These are phyloP conservation scores for Herpetomonas samuelpessoai DNA, from an alignment of 208 protist genomes.

Conservation along the genomic window DNA sequence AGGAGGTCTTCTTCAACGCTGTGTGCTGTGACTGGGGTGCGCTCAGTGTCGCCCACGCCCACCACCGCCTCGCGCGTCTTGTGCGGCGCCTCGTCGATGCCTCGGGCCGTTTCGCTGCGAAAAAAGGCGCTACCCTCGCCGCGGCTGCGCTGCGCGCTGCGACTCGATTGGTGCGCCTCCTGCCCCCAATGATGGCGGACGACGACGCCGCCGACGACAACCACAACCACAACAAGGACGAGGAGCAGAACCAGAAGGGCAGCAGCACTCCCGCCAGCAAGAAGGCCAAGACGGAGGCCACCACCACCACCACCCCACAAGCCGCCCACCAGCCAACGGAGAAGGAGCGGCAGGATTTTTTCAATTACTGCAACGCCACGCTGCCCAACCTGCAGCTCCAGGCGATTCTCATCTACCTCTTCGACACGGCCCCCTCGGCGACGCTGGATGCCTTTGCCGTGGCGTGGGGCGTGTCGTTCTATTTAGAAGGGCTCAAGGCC, in stretches of 20 bases:
- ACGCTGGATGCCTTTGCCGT: constrained; percentile 55
- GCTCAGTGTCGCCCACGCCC: constrained; percentile 53
- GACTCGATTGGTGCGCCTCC: constrained; percentile 29
- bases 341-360: constrained; percentile 36
- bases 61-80: constrained; percentile 71
- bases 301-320: constrained; percentile 4
- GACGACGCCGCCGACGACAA: background rate
- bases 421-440: constrained; percentile 24
- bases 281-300: background rate
- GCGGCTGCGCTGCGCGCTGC: constrained; percentile 56
- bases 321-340: constrained; percentile 20
- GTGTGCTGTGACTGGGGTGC: constrained; percentile 66
- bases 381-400: constrained; percentile 77
- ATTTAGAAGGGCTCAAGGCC: constrained; percentile 29
- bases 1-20: constrained; percentile 63
- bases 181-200: constrained; percentile 39
- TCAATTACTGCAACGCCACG: constrained; percentile 56
- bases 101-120: constrained; percentile 33
- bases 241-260: constrained; percentile 9
- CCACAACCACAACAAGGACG: constrained; percentile 10
- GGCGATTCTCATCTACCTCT: constrained; percentile 70
- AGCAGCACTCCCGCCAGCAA: background rate
- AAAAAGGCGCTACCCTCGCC: constrained; percentile 51
- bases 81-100: constrained; percentile 54
- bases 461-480: constrained; percentile 62